Conservation (phyloP, 75 land plant species). For the Sequoiadendron giganteum region DNA sequence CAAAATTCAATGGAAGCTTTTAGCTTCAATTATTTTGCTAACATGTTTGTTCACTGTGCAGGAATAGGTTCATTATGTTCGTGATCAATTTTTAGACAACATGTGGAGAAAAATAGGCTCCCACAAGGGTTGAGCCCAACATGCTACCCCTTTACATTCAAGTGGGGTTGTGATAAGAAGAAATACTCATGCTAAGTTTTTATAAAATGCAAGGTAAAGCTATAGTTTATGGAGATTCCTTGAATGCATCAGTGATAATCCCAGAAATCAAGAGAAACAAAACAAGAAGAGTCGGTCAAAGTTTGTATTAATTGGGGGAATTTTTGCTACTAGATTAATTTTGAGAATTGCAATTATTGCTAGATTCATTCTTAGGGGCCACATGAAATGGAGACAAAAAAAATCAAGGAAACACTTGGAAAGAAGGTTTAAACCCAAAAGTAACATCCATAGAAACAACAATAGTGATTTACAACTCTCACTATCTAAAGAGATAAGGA, state of each 20-base stretch:
- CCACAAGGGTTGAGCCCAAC: no score
- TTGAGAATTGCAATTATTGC: not conserved
- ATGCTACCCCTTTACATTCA: no score
- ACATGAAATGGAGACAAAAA: not conserved
- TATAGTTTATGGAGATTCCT: not conserved
- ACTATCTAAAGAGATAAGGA: not conserved
- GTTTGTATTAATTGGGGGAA: not conserved
- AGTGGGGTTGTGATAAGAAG: no score
- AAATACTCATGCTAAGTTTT: no score
- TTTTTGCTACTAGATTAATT: not conserved
- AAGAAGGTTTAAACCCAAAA: not conserved
- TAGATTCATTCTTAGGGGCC: not conserved
- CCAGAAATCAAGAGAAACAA: not conserved
- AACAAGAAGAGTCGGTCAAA: not conserved
- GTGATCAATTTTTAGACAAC: no score
- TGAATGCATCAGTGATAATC: not conserved
- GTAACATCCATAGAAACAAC: not conserved
- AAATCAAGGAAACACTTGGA: not conserved
- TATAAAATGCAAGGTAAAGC: no score
- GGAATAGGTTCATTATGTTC: no score
- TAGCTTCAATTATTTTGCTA: no score
- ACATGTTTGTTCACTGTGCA: no score
- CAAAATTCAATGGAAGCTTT: no score
- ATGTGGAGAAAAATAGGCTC: no score
- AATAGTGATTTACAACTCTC: not conserved